Conservation (phyloP, 2,329 filamentous ascomycete genomes). For the Thielaviopsis punctulata region DNA sequence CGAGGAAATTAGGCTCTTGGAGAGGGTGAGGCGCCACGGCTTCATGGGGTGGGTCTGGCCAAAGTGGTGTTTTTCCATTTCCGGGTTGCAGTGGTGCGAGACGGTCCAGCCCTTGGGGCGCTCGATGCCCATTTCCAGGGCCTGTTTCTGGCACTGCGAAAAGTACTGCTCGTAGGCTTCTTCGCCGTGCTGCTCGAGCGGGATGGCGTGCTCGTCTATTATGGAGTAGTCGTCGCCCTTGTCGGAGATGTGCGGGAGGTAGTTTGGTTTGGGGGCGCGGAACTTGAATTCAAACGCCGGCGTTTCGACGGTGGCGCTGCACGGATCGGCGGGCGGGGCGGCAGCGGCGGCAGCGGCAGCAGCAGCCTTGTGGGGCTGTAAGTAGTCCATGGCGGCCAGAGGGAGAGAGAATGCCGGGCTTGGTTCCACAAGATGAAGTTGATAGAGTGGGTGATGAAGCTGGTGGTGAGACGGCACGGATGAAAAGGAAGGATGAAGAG, state of each 20-base stretch:
- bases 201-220: constrained; percentile 33
- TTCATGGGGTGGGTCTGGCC: constrained; percentile 98
- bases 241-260: constrained; percentile 37
- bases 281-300: constrained; percentile 25
- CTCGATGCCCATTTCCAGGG: constrained; percentile 50
- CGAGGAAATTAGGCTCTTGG: constrained; percentile 83
- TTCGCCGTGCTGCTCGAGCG: constrained; percentile 33
- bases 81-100: constrained; percentile 87
- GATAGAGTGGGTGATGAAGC: not conserved
- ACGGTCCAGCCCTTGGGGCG: constrained; percentile 76
- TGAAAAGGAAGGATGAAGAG: not conserved
- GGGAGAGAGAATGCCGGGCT: not conserved
- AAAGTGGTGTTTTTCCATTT: constrained; percentile 94
- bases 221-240: constrained; percentile 33
- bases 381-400: constrained; percentile 1
- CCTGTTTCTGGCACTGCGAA: constrained; percentile 38
- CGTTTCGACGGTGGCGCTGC: constrained; percentile 22
- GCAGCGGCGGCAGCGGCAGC: constrained; percentile 5
- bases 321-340: constrained; percentile 9
- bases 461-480: not conserved
- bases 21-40: constrained; percentile 87
- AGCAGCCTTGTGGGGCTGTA: not conserved
- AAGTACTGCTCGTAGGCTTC: constrained; percentile 39
- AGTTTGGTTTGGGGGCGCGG: constrained; percentile 40
- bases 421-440: not conserved